These are phyloP conservation scores for Candolleomyces efflorescens DNA, from an alignment of 768 basidiomycete species.

Conservation along the genomic window DNA sequence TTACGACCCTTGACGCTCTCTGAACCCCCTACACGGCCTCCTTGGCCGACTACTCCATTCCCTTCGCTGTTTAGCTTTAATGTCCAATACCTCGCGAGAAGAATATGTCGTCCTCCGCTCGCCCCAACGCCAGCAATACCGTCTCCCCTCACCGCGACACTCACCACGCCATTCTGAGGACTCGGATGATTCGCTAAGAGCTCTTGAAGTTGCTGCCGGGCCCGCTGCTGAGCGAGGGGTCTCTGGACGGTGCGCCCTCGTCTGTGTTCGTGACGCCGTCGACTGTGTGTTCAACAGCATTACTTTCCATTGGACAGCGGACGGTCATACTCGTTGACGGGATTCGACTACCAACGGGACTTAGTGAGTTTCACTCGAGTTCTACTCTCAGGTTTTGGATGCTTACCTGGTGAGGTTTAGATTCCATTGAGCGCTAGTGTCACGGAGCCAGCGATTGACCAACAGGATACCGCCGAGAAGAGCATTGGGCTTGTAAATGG, in stretches of 20 bases:
- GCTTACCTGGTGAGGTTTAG: conserved; percentile 13
- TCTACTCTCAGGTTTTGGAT: not conserved
- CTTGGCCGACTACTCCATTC: no score
- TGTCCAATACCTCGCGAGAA: conserved; percentile 35
- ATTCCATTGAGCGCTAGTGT: conserved; percentile 75
- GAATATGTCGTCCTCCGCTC: conserved; percentile 46
- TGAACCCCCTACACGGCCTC: no score
- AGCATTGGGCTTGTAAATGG: conserved; percentile 76
- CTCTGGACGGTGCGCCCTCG: conserved; percentile 20
- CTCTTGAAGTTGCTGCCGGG: conserved; percentile 73
- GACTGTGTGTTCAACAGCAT: not conserved
- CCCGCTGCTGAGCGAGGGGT: conserved; percentile 24
- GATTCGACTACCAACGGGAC: conserved; percentile 77
- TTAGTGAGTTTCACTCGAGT: conserved; percentile 26
- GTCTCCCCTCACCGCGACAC: conserved; percentile 13
- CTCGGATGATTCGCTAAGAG: conserved; percentile 72
- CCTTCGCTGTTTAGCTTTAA: conserved; percentile 9
- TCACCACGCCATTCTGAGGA: conserved; percentile 46
- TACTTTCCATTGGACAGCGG: conserved; percentile 20
- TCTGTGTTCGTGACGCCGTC: no score
- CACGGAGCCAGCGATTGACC: conserved; percentile 57
- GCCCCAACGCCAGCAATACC: conserved; percentile 33
- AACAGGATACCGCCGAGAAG: conserved; percentile 56
- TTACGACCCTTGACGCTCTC: no score
- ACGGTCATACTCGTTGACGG: conserved; percentile 66